Base-by-base conservation (phyloP, 805 yeast species). In the Candida odintsovae region DNA sequence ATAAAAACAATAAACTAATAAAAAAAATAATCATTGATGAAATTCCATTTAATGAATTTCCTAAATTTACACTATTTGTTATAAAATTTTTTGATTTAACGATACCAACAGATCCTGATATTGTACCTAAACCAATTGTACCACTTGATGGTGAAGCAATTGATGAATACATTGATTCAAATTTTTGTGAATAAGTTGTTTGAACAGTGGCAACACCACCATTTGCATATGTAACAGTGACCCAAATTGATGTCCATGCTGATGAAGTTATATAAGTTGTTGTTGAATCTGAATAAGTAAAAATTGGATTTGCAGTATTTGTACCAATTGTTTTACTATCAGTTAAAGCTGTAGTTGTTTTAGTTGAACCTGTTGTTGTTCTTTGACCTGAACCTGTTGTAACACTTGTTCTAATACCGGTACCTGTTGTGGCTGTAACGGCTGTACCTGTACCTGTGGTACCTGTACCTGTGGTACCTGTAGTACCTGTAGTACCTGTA, bases 81-180 rank as follows among this genome's bases (percentile, higher is more conserved):
- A 66, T 53, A 31, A 55, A 57, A 36, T 63, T 52, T 55, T 78
- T 76, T 1, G 75, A 58, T 58, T 79, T 76, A 3, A 78, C 65
- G 3, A 68, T 64, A 5, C 97, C 98, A 12, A 87, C 79, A 0
- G 73, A 64, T 2, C 96, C 96, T 6, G 73, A 55, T 19, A 83
- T 57, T 3, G 88, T 68, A 1, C 98, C 98, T 44, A 92, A 62
- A 0, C 97, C 97, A 42, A 90, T 72, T 5, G 77, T 61, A 1
- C 97, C 99, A 0, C 80, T 55, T 4, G 78, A 58, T 0, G 82
- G 82, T 0, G 70, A 45, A 0, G 74, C 72, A 2, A 80, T 66
- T 2, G 77, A 56, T 0, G 70, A 50, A 51, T 70, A 82, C 54
- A 75, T 66, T 8, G 73, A 51, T 11, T 68, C 45, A 53, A 83